Evolutionary conservation across 2,329 filamentous ascomycete genomes (phyloP).

Genomic region (Nemania abortiva): DNA sequence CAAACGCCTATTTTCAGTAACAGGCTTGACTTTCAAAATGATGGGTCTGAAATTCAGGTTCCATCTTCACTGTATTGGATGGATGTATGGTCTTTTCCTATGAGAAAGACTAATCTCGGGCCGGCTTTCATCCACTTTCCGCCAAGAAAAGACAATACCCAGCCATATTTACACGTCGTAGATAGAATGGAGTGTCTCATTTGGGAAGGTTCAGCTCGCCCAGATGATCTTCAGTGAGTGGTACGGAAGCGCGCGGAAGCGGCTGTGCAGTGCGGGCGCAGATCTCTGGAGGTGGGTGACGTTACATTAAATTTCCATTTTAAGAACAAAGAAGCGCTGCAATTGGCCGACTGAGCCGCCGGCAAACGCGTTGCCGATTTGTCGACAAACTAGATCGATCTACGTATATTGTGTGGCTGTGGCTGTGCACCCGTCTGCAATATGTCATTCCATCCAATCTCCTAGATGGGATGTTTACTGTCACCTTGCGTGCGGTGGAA

Average conservation of each 20-base stretch:
- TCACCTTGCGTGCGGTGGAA: background rate
- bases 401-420: conserved; percentile 9
- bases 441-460: background rate
- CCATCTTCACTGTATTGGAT: no score
- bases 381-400: background rate
- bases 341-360: conserved; percentile 16
- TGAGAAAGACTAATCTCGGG: background rate
- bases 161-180: background rate
- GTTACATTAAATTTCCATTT: conserved; percentile 34
- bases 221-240: background rate
- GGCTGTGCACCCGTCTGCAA: conserved; percentile 23
- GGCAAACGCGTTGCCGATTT: background rate
- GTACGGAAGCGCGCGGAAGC: conserved; percentile 30
- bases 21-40: background rate
- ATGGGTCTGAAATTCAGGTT: background rate
- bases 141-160: background rate
- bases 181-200: background rate
- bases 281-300: background rate
- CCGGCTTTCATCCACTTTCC: background rate
- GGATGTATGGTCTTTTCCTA: no score
- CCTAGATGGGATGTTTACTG: background rate
- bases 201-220: background rate
- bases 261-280: background rate
- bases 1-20: background rate
- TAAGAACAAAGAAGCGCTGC: conserved; percentile 29